Percentiles rank a stretch among this genome's conserved stretches.
phyloP scores from a whole-genome alignment of 23 red algal genomes.

The Gracilaria gracilis region DNA sequence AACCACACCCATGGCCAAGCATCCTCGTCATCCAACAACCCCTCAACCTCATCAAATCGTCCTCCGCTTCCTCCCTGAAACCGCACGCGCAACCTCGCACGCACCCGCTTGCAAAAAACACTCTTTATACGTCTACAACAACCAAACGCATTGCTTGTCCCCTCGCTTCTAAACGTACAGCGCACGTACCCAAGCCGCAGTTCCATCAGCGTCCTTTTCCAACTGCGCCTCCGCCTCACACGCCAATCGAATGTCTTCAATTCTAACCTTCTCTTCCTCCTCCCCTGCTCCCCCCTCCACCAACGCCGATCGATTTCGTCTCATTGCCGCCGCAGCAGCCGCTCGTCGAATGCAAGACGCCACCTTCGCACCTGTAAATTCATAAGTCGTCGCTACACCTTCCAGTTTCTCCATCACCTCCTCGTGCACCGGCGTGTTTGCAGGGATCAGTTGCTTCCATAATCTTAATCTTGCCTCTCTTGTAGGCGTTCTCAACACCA shows the following conservation, averaged over 20 bases:
- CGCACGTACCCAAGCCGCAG: constrained; percentile 44
- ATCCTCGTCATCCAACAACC: background rate
- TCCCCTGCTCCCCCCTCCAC: background rate
- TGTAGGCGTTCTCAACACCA: constrained; percentile 45
- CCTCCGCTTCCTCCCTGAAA: background rate
- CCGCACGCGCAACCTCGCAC: background rate
- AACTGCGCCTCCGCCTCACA: constrained; percentile 62
- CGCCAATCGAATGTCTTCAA: constrained; percentile 48
- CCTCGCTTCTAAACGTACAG: constrained; percentile 43
- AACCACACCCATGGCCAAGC: no score
- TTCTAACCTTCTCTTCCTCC: constrained; percentile 50
- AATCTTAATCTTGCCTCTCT: constrained; percentile 48
- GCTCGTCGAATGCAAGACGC: constrained; percentile 65
- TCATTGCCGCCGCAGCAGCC: constrained; percentile 68
- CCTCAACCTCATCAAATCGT: background rate
- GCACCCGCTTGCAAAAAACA: background rate
- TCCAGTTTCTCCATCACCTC: constrained; percentile 47
- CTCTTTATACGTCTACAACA: background rate
- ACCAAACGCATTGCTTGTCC: background rate
- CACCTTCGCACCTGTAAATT: constrained; percentile 67
- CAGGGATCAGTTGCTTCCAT: constrained; percentile 66
- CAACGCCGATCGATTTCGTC: constrained; percentile 52
- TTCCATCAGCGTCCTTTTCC: constrained; percentile 49
- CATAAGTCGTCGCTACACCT: constrained; percentile 46
- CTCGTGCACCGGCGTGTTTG: constrained; percentile 52